Evolutionary conservation across 352 stramenopile species (phyloP), one percentile per base, ranked within the genome.

Genomic region (Pythium periplocum): DNA sequence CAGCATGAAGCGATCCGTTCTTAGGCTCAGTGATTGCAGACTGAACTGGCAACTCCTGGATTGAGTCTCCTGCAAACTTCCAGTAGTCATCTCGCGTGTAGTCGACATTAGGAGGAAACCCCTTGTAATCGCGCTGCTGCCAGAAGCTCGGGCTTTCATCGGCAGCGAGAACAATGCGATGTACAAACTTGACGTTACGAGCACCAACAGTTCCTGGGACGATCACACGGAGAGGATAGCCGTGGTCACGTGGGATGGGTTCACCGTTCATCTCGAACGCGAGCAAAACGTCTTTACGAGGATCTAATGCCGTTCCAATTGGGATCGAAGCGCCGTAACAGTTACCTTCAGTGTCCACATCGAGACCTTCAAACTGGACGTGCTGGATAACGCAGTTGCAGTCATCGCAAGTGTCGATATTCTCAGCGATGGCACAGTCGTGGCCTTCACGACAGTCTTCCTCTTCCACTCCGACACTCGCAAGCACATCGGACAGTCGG

Each of bases 201-300:
- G 96, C 95, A 6, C 91, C 97, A 8, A 98, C 89, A 33, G 79
- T 93, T 2, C 97, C 97, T 4, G 97, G 97, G 6, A 99, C 93
- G 43, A 99, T 96, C 26, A 96, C 75, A 17, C 97, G 90, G 31
- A 99, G 54, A 9, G 97, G 97, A 65, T 89, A 98, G 6, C 97
- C 97, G 63, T 99, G 97, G 68, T 99, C 96, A 2, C 91, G 78
- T 7, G 90, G 88, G 45, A 97, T 88, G 4, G 78, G 78, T 58
- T 91, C 78, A 6, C 79, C 97, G 65, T 99, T 99, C 96, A 99
- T 99, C 81, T 98, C 94, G 56, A 98, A 99, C 3, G 95, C 96
- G n/a, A 99, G 63, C 48, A 99, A 71, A 6, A 98, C 93, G 57
- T 99, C 97, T 32, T 97, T 97, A 47, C 92, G 86, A 10, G 88